Base-by-base conservation (phyloP, 805 yeast species). In the Ogataea paraovalis region DNA sequence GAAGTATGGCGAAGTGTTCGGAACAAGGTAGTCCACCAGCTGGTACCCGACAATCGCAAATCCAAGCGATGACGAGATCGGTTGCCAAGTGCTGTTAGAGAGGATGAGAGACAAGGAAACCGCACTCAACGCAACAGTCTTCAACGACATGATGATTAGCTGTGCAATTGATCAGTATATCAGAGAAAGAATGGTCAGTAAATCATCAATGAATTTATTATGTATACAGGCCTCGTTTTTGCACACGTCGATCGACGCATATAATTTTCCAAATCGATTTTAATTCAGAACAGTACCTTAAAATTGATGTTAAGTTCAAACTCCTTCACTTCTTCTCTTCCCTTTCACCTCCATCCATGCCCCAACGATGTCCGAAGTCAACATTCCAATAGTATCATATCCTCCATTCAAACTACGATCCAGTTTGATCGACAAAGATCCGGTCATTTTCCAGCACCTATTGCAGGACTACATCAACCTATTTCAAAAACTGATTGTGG, bases 361-460 rank as follows among this genome's bases (percentile, higher is more conserved):
- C 6, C 6, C 34, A 8, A 9, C 34, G 14, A 34, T 34, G 38
- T 13, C 19, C 7, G 38, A 34, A 12, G 16, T 69, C 10, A 67
- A 74, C 40, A 67, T 82, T 3, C 87, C 87, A 2, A 76, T 85
- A 8, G 85, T 86, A 18, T 75, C 78, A 22, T 86, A 80, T 50
- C 94, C 94, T 8, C 90, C 91, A 1, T 85, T 85, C 66, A 77
- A 78, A 51, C 72, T 86, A 23, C 70, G 94, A 32, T 85, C 91
- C 0, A 80, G 88, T n/a, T 68, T 86, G 60, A 82, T 84, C 6
- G 94, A 86, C 59, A 85, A 80, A 51, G 95, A 86, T 60, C 95
- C 95, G 0, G 90, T 86, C 20, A 86, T 86, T 8, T 86, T 92
- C 90, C 84, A 78, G 3, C 89, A 85, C 61, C 65, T 84, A 19